Evolutionary conservation across 148 eudicot genomes (phyloP).

Genomic region (Cornus controversa): DNA sequence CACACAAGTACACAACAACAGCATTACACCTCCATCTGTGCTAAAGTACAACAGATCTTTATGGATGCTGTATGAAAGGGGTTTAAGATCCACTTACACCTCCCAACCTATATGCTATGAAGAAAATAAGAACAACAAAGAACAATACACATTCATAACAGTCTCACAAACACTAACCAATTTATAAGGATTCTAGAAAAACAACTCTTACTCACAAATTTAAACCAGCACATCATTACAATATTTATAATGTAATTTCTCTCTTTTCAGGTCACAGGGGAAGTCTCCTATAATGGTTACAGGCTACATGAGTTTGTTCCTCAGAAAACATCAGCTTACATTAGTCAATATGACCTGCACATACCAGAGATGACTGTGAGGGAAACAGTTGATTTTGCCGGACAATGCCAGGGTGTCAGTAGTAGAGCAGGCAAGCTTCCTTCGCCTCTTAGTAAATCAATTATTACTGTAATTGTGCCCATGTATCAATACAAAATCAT

Average conservation of each 20-base stretch:
- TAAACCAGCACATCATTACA: no score
- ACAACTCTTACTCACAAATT: no score
- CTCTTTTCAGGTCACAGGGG: conserved; percentile 52
- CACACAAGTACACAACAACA: background rate
- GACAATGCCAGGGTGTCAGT: conserved; percentile 80
- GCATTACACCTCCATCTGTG: background rate
- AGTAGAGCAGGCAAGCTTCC: conserved; percentile 55
- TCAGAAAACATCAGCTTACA: conserved; percentile 75
- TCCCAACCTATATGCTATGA: no score
- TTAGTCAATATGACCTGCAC: conserved; percentile 80
- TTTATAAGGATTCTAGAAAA: no score
- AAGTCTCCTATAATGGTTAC: conserved; percentile 69
- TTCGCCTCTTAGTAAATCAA: background rate
- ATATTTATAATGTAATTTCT: background rate
- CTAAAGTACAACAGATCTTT: background rate
- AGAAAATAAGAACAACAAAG: background rate
- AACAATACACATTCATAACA: background rate
- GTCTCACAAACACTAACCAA: background rate
- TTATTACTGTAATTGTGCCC: background rate
- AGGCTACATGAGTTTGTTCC: conserved; percentile 63
- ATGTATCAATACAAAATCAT: background rate
- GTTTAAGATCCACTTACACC: background rate
- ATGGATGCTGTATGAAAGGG: background rate
- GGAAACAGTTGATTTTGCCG: conserved; percentile 74
- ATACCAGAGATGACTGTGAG: conserved; percentile 86